Conservation (phyloP, 805 yeast species). For the Candida andamanensis region DNA sequence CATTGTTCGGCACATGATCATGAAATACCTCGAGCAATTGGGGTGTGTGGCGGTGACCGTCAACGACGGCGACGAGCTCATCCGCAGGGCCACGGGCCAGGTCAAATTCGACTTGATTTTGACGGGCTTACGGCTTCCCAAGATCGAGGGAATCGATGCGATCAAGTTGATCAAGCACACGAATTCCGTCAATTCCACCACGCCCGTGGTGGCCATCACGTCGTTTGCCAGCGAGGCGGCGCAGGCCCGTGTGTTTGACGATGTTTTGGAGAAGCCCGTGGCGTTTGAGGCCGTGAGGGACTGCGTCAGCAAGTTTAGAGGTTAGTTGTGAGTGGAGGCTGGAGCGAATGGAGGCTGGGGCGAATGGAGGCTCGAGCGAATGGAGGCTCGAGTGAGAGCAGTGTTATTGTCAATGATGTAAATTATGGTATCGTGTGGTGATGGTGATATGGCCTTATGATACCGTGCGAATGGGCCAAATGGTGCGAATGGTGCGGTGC, state of each 20-base stretch:
- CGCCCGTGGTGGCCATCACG: constrained; percentile 75
- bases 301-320: not conserved
- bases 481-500: no score
- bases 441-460: no score
- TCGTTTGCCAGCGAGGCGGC: constrained; percentile 65
- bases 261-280: constrained; percentile 70
- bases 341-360: no score
- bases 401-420: no score
- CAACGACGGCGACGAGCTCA: constrained; percentile 74
- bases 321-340: no score
- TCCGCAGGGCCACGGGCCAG: constrained; percentile 75
- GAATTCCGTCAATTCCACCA: constrained; percentile 65
- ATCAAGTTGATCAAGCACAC: constrained; percentile 73
- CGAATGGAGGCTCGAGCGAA: no score
- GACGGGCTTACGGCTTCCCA: constrained; percentile 65
- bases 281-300: constrained; percentile 11
- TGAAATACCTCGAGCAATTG: constrained; percentile 54
- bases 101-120: constrained; percentile 81
- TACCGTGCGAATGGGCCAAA: no score
- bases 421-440: no score
- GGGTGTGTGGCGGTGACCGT: constrained; percentile 82
- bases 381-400: no score
- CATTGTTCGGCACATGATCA: constrained; percentile 64
- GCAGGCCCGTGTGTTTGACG: constrained; percentile 52
- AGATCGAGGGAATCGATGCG: constrained; percentile 69